These are phyloP conservation scores for Alnus glutinosa DNA, from an alignment of 306 rosid species.

Conservation along the genomic window DNA sequence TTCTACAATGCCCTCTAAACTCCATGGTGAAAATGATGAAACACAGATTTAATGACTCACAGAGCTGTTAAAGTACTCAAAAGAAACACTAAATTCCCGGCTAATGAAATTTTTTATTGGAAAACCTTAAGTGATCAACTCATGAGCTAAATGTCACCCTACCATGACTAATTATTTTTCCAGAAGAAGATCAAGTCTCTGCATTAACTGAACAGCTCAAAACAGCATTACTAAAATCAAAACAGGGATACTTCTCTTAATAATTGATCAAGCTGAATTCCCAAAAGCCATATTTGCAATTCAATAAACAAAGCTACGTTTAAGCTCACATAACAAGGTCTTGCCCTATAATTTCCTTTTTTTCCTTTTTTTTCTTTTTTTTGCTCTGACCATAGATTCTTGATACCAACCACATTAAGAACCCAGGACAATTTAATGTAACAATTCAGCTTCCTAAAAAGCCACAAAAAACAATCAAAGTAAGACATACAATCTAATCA, in stretches of 20 bases:
- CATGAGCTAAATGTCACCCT: conserved; percentile 13
- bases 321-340: neutral
- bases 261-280: conserved; percentile 29
- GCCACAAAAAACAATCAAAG: neutral
- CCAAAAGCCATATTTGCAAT: conserved; percentile 16
- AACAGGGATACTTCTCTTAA: conserved; percentile 10
- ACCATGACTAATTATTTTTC: conserved; percentile 2
- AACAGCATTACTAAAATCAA: conserved; percentile 16
- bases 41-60: neutral
- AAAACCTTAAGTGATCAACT: conserved; percentile 7
- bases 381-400: neutral
- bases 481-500: conserved; percentile 7
- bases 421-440: neutral
- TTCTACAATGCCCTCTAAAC: neutral
- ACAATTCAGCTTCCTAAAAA: conserved; percentile 2
- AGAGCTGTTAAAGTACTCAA: neutral
- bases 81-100: neutral
- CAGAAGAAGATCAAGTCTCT: neutral
- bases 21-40: conserved; percentile 7
- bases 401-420: neutral
- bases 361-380: neutral
- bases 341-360: neutral
- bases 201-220: conserved; percentile 4
- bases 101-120: neutral
- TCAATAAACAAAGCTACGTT: neutral